phyloP scores from a whole-genome alignment of 2,329 filamentous ascomycete genomes.

The Magnaporthiopsis incrustans region DNA sequence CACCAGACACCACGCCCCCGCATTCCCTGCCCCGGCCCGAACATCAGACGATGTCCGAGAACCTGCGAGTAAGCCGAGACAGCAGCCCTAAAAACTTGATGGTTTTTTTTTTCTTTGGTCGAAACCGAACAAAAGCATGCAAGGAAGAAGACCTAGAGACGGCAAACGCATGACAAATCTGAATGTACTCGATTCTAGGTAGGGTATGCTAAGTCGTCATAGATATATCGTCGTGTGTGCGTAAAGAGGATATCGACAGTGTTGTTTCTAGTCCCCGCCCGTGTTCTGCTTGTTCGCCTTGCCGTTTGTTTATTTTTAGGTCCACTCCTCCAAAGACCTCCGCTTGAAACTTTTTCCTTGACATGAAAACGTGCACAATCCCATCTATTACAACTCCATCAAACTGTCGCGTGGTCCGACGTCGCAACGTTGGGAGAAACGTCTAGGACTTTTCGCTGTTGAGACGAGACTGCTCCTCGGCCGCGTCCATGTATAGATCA shows the following conservation, averaged over 20 bases:
- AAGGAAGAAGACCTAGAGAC: neutral
- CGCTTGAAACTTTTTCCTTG: neutral
- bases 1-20: too few species aligned
- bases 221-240: neutral
- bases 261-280: neutral
- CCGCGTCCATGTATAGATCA: constrained; percentile 90
- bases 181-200: neutral
- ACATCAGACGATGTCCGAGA: too few species aligned
- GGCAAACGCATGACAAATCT: neutral
- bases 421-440: neutral
- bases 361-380: neutral
- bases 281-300: neutral
- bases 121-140: neutral
- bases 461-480: constrained; percentile 35
- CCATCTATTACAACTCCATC: neutral
- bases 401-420: neutral
- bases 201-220: neutral
- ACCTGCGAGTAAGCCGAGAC: too few species aligned
- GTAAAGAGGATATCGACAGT: neutral
- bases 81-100: too few species aligned
- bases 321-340: neutral
- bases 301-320: neutral
- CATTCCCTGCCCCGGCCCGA: too few species aligned
- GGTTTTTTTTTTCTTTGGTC: neutral
- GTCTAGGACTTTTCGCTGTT: neutral